Evolutionary conservation across 768 basidiomycete species (phyloP).

Genomic region (Podaxis pistillaris): DNA sequence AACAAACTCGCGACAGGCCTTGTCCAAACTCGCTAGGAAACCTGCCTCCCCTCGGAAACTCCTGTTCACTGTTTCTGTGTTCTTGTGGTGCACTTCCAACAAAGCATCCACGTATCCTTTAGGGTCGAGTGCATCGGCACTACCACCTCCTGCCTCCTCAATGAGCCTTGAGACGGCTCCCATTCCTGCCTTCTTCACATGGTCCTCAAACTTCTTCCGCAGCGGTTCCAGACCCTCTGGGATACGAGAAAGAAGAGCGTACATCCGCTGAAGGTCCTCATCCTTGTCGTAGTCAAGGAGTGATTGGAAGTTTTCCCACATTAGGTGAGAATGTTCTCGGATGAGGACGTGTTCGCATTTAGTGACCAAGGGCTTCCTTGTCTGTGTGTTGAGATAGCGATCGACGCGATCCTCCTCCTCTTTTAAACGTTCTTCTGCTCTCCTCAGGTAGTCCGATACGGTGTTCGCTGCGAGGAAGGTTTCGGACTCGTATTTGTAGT

Average conservation of each 20-base stretch:
- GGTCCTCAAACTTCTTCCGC: slow-evolving; percentile 89
- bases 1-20: slow-evolving; percentile 94
- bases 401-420: slow-evolving; percentile 97
- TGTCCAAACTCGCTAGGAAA: slow-evolving; percentile 90
- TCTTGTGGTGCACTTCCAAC: slow-evolving; percentile 89
- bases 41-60: slow-evolving; percentile 92
- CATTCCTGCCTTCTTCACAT: slow-evolving; percentile 89
- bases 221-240: slow-evolving; percentile 88
- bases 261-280: slow-evolving; percentile 94
- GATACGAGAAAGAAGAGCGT: slow-evolving; percentile 86
- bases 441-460: slow-evolving; percentile 93
- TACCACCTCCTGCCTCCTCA: slow-evolving; percentile 48
- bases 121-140: slow-evolving; percentile 72
- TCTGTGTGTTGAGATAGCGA: slow-evolving; percentile 86
- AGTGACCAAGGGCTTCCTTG: slow-evolving; percentile 74
- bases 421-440: slow-evolving; percentile 86
- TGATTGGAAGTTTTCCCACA: slow-evolving; percentile 93
- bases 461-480: slow-evolving; percentile 85
- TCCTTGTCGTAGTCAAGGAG: slow-evolving; percentile 92
- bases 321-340: slow-evolving; percentile 74
- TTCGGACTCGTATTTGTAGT: slow-evolving; percentile 91
- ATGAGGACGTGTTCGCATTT: slow-evolving; percentile 94
- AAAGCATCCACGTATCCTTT: slow-evolving; percentile 94
- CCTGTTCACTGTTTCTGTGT: slow-evolving; percentile 81
- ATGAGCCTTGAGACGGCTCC: slow-evolving; percentile 76